Base-by-base conservation (phyloP, 73 alveolate genomes). In the Breviolum minutum region DNA sequence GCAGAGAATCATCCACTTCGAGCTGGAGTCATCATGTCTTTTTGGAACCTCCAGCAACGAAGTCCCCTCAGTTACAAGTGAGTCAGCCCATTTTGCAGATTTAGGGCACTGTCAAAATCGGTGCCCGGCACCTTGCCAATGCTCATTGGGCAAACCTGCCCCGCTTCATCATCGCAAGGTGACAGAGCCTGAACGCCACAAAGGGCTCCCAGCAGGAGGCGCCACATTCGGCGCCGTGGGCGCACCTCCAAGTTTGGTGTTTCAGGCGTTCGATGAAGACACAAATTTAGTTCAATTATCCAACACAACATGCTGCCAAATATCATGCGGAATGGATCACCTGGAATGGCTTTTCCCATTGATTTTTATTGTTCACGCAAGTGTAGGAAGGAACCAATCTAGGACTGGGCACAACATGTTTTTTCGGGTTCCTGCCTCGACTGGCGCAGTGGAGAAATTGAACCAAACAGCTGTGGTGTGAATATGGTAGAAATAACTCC, bases 101-200 rank as follows among this genome's bases (percentile, higher is more conserved):
- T 40, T 22, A 60, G 1, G 1, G 32, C 29, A 19, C 85, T 40
- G 19, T 11, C 5, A 14, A 17, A 22, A 14, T 40, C 60, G 32
- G 17, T 17, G 85, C 85, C 85, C 26, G 26, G 54, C 64, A 60
- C 96, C 96, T 89, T 89, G 87, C 96, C 96, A 26, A 89, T 30
- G 96, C 96, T 89, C 96, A 89, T 89, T 6, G 96, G 96, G 87
- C 96, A 89, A 17, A 89, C 96, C 96, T 73, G 96, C 54, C 96
- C 96, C 16, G 96, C 96, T 70, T 89, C 96, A 24, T 89, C 87
- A 7, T 89, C 96, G 30, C 96, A 89, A 12, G 96, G 96, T 66
- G 96, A 89, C 60, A 89, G 74, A 61, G 96, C 96, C 96, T 89
- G 63, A 16, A 20, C 54, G 61, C 19, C 9, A 54, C 74, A 48